Conservation (phyloP, 2,329 filamentous ascomycete species). For the Penicillium sp. region DNA sequence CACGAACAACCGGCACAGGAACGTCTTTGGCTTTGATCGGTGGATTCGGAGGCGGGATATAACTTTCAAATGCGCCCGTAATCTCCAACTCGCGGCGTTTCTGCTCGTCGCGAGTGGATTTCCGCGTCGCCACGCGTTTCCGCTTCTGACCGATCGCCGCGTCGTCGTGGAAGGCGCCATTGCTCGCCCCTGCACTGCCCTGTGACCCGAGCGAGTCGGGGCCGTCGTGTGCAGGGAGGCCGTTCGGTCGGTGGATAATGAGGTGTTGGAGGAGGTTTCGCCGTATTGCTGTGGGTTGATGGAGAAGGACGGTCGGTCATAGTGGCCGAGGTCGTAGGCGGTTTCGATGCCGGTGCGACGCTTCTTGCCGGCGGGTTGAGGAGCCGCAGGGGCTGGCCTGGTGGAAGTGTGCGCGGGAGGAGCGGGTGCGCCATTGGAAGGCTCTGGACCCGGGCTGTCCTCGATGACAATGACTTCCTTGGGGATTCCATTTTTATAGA, state of each 20-base stretch:
- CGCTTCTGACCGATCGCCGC: slow-evolving; percentile 80
- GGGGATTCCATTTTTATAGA: slow-evolving; percentile 80
- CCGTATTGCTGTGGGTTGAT: slow-evolving; percentile 72
- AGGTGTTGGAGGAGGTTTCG: slow-evolving; percentile 67
- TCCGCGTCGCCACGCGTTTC: slow-evolving; percentile 74
- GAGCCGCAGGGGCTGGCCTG: slow-evolving; percentile 31
- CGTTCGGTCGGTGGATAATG: slow-evolving; percentile 79
- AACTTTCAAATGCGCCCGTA: slow-evolving; percentile 70
- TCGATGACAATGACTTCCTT: slow-evolving; percentile 82
- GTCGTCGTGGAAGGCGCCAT: slow-evolving; percentile 66
- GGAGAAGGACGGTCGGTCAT: slow-evolving; percentile 70
- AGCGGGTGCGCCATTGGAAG: slow-evolving; percentile 25
- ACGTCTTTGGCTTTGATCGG: slow-evolving; percentile 88
- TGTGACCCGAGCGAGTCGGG: slow-evolving; percentile 80
- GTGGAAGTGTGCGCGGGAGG: slow-evolving; percentile 22
- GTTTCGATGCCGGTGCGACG: slow-evolving; percentile 66
- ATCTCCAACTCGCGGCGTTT: slow-evolving; percentile 74
- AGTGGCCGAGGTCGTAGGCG: slow-evolving; percentile 71
- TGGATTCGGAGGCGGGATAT: slow-evolving; percentile 83
- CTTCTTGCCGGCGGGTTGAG: slow-evolving; percentile 64
- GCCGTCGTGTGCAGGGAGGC: slow-evolving; percentile 85
- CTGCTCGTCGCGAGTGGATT: slow-evolving; percentile 79
- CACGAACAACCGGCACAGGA: slow-evolving; percentile 59
- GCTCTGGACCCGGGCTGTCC: slow-evolving; percentile 62
- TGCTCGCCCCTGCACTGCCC: slow-evolving; percentile 53